These are phyloP conservation scores for Xylariaceae sp. DNA, from an alignment of 2,329 filamentous ascomycete genomes.

Conservation along the genomic window DNA sequence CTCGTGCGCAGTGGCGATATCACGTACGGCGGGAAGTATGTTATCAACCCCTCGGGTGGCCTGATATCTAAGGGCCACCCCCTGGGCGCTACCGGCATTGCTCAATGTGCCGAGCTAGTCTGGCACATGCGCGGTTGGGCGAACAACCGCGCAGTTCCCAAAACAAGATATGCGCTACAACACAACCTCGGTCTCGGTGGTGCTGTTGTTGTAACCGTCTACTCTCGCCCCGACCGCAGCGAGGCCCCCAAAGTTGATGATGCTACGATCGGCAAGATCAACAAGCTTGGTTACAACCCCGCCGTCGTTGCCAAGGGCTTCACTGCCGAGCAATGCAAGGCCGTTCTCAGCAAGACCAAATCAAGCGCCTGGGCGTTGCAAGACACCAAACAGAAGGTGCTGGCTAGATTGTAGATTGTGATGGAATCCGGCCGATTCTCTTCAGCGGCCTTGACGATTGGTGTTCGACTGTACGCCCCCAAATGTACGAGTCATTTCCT, in stretches of 20 bases:
- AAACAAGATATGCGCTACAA: conserved; percentile 71
- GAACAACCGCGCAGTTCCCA: conserved; percentile 71
- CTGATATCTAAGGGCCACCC: conserved; percentile 96
- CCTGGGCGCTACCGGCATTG: conserved; percentile 87
- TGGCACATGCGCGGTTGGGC: conserved; percentile 97
- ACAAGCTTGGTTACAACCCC: conserved; percentile 81
- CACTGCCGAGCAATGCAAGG: conserved; percentile 66
- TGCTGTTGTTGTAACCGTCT: conserved; percentile 84
- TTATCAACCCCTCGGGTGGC: conserved; percentile 91
- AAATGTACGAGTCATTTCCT: not conserved
- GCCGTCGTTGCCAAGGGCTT: conserved; percentile 86
- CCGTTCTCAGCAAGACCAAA: conserved; percentile 63
- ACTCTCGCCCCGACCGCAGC: conserved; percentile 74
- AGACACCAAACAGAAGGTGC: conserved; percentile 69
- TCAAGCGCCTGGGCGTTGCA: conserved; percentile 70
- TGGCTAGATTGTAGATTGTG: conserved; percentile 54
- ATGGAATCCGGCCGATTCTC: not conserved
- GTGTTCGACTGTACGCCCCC: not conserved
- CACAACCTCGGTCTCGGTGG: conserved; percentile 92
- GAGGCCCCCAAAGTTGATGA: conserved; percentile 55
- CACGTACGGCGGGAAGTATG: conserved; percentile 77
- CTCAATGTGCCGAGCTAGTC: conserved; percentile 89
- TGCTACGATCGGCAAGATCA: conserved; percentile 59
- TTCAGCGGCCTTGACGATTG: not conserved
- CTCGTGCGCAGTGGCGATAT: conserved; percentile 83